Evolutionary conservation across 2,329 filamentous ascomycete species (phyloP).

Genomic region (Fusarium setosum): DNA sequence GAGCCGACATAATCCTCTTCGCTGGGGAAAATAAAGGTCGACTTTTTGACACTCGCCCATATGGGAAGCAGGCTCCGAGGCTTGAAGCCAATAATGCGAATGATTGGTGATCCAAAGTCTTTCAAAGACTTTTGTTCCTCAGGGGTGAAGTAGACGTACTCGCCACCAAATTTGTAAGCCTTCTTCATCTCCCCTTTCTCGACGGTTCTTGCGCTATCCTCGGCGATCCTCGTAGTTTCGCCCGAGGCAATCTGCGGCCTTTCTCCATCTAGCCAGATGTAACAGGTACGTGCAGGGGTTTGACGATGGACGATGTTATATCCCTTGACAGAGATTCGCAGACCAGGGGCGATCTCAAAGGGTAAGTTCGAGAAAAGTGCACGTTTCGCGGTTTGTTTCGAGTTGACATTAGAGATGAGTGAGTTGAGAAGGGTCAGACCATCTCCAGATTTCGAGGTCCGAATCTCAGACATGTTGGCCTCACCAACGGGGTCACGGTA

Average conservation of each 20-base stretch:
- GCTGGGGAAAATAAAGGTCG: conserved; percentile 92
- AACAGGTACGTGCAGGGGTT: conserved; percentile 82
- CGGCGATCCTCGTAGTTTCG: conserved; percentile 79
- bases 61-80: conserved; percentile 77
- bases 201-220: conserved; percentile 80
- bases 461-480: conserved; percentile 64
- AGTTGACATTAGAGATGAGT: conserved; percentile 88
- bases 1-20: conserved; percentile 92
- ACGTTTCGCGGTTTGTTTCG: conserved; percentile 86
- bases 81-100: conserved; percentile 96
- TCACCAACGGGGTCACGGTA: conserved; percentile 83
- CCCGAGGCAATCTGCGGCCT: conserved; percentile 82
- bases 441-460: conserved; percentile 75
- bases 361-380: conserved; percentile 88
- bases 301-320: conserved; percentile 91
- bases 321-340: conserved; percentile 92
- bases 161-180: conserved; percentile 95
- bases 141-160: conserved; percentile 85
- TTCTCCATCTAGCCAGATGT: conserved; percentile 90
- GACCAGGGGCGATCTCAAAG: conserved; percentile 85
- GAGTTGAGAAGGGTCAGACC: conserved; percentile 84
- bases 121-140: conserved; percentile 85
- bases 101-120: conserved; percentile 82
- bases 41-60: conserved; percentile 88
- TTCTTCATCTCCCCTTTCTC: conserved; percentile 87